Evolutionary conservation across 1,139 yeast genomes (phyloP).

Genomic region (Yamadazyma pseudoaaseri): DNA sequence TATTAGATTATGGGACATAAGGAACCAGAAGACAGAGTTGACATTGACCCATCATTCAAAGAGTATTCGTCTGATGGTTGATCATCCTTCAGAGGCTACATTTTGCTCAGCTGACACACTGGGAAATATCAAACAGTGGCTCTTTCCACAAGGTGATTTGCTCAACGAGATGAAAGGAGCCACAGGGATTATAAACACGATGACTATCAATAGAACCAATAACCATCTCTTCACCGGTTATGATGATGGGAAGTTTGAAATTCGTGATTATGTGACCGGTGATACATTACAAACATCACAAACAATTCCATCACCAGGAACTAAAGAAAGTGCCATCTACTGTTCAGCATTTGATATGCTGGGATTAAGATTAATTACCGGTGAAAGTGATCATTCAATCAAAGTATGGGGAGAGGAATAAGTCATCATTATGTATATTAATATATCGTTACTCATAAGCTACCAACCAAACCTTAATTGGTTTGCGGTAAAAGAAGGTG

Average conservation of each 20-base stretch:
- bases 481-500: constrained; percentile 95
- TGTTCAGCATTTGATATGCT: constrained; percentile 76
- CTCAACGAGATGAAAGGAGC: constrained; percentile 39
- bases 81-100: constrained; percentile 73
- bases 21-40: constrained; percentile 41
- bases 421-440: neutral
- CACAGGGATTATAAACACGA: constrained; percentile 59
- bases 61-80: constrained; percentile 69
- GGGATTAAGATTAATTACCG: constrained; percentile 78
- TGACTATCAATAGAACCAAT: constrained; percentile 60
- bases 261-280: constrained; percentile 79
- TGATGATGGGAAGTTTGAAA: constrained; percentile 76
- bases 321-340: constrained; percentile 64
- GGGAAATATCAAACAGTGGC: constrained; percentile 83
- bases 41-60: constrained; percentile 82
- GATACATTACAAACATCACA: constrained; percentile 52
- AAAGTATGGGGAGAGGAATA: constrained; percentile 63
- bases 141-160: constrained; percentile 72
- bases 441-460: constrained; percentile 2
- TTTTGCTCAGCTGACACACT: constrained; percentile 74
- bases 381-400: constrained; percentile 87
- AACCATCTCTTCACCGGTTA: constrained; percentile 78
- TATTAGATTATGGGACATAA: constrained; percentile 78
- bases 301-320: constrained; percentile 66
- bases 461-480: constrained; percentile 96